Evolutionary conservation across 2,329 filamentous ascomycete genomes (phyloP).

Genomic region (Epichloe gansuensis): DNA sequence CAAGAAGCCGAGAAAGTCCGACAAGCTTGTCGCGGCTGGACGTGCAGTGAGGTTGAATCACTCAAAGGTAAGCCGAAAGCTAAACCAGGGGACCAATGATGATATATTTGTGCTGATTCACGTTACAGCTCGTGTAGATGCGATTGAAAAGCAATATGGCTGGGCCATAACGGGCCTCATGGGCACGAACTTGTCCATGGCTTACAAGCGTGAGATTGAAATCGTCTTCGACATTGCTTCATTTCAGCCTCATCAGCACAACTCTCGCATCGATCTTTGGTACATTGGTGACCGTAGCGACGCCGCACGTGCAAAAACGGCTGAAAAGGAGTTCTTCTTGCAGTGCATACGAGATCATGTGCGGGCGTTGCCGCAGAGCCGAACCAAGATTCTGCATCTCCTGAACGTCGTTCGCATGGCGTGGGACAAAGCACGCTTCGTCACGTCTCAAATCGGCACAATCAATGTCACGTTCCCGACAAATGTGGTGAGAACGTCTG

Average conservation of each 20-base stretch:
- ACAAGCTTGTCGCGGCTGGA: constrained; percentile 86
- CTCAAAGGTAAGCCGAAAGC: constrained; percentile 51
- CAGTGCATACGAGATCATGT: constrained; percentile 58
- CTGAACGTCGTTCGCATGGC: constrained; percentile 45
- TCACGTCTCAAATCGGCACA: constrained; percentile 48
- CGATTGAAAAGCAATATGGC: constrained; percentile 52
- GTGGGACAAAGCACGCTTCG: constrained; percentile 53
- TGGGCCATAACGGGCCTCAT: constrained; percentile 60
- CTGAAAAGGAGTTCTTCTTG: constrained; percentile 64
- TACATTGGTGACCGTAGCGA: constrained; percentile 52
- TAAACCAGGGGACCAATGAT: not conserved
- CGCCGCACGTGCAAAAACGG: constrained; percentile 41
- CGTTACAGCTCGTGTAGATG: constrained; percentile 46
- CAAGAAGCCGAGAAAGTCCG: constrained; percentile 69
- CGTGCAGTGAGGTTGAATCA: constrained; percentile 62
- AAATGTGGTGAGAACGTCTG: constrained; percentile 48
- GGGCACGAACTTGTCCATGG: constrained; percentile 56
- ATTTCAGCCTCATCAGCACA: constrained; percentile 37
- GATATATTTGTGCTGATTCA: constrained; percentile 23
- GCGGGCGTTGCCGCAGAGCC: constrained; percentile 46
- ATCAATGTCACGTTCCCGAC: constrained; percentile 56
- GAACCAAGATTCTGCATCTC: constrained; percentile 44
- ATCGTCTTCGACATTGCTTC: constrained; percentile 57
- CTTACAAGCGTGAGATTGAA: constrained; percentile 59
- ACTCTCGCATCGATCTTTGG: constrained; percentile 53